These are phyloP conservation scores for Albifimbria verrucaria DNA, from an alignment of 2,329 filamentous ascomycete genomes.

Conservation along the genomic window DNA sequence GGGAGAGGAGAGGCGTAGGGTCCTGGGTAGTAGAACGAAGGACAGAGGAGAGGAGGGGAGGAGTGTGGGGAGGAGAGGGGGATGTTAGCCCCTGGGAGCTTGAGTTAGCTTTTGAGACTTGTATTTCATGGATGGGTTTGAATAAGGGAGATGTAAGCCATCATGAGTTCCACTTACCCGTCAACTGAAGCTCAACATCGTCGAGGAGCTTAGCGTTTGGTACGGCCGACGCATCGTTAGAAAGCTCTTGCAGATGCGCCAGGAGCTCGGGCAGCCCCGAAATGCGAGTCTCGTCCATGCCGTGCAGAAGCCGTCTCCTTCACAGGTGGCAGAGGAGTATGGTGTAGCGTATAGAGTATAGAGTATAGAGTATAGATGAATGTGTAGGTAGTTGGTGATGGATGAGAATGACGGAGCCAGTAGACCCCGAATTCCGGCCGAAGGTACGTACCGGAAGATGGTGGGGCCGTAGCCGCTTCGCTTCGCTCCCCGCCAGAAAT, in stretches of 20 bases:
- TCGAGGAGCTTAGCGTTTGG: constrained; percentile 53
- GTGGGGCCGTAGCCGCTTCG: background rate
- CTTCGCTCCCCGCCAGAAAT: constrained; percentile 20
- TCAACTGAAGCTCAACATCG: constrained; percentile 57
- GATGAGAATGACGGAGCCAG: background rate
- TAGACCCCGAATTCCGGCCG: background rate
- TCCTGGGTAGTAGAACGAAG: constrained; percentile 50
- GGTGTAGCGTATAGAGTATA: background rate
- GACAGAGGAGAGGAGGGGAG: constrained; percentile 49
- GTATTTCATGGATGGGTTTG: background rate
- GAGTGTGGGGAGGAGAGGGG: constrained; percentile 48
- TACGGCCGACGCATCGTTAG: constrained; percentile 36
- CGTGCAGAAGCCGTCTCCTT: too few relatives aligned
- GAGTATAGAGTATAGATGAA: background rate
- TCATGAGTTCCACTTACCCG: constrained; percentile 30
- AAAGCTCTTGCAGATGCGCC: constrained; percentile 49
- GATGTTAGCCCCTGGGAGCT: constrained; percentile 45
- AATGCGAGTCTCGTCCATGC: constrained; percentile 42
- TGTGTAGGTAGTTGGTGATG: background rate
- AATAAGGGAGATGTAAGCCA: background rate
- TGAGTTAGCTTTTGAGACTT: background rate
- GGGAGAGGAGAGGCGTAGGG: constrained; percentile 46
- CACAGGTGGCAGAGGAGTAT: constrained; percentile 21
- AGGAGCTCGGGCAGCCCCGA: constrained; percentile 52
- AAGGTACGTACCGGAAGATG: background rate